Evolutionary conservation across 73 alveolate genomes (phyloP), one percentile per base, ranked within the genome.

Genomic region (Paramecium primaurelia): DNA sequence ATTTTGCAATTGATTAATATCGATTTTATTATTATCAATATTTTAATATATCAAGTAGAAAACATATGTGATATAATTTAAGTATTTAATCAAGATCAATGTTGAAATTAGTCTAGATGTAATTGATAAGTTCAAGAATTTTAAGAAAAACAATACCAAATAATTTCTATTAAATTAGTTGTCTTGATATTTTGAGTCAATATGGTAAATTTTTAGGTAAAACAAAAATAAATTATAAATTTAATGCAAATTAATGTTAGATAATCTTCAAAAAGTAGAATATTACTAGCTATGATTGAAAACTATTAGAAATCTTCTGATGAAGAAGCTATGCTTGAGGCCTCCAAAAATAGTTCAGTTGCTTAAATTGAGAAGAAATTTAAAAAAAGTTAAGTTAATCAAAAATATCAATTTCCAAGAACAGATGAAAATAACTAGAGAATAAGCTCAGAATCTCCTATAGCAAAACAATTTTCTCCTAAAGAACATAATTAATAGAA

Each of bases 191-290:
- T n/a, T 11, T 49, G 14, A 16, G 60, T 49, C 25, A 12, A 49
- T 2, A 2, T 49, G 60, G n/a, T 20, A 80, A 49, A 12, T 64
- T 0, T 16, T n/a, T 32, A 16, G 77, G 75, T 26, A 80, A 73
- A 12, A 73, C 0, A 36, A 36, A 38, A 37, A 34, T 36, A 30
- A 44, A 73, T 64, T 64, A 64, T 64, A 32, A 64, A 28, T 64
- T 64, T 32, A 64, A 64, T 64, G 84, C n/a, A 75, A 30, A 75
- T 9, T 10, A 75, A 75, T 75, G 88, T 75, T 36, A 4, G 77
- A 80, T 32, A 80, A 80, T 80, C 91, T n/a, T 80, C 91, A 42
- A 80, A 80, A 14, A 80, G 64, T 47, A 40, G 91, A 42, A 44
- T 80, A 26, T 47, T 80, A 42, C 91, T 80, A 40, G n/a, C 25